Evolutionary conservation across 352 stramenopile genomes (phyloP), one percentile per base, ranked within the genome.

Genomic region (Halophytophthora polymorphica): DNA sequence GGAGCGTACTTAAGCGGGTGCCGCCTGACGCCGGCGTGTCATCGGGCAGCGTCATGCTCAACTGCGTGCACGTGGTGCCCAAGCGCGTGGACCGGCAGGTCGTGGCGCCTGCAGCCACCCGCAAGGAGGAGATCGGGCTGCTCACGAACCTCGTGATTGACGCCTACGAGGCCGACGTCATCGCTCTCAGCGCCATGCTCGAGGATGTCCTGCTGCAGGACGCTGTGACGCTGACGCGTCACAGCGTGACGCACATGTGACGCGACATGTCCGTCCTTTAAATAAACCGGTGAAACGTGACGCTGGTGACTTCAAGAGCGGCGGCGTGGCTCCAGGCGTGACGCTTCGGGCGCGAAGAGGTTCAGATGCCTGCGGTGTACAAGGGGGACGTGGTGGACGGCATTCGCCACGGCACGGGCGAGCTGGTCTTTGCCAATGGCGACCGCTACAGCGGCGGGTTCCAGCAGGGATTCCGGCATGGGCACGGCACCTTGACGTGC

Each of bases 391-490:
- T 79, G 17, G 72, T 73, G 2, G 72, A 81, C 33, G 73, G 73
- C 28, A 70, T 88, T 22, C 73, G 77, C 8, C 71, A 88, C 14
- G 77, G 73, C 15, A 53, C 56, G 28, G 79, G 79, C 8, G 60
- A 62, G 44, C 51, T 90, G 4, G 61, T 66, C 28, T 90, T 90
- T 38, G 59, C 56, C 4, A 90, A 88, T 35, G 79, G 74, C 18
- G 79, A 90, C 44, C 59, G 53, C 29, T 90, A 87, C 53, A 71
- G 82, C 21, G 79, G 79, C n/a, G 61, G 65, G n/a, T 90, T 90
- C 44, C 33, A 44, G 1, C 53, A 78, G 22, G 79, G 79, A 3
- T 88, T 86, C 29, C 68, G 79, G 38, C 61, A 88, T 19, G 79
- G 79, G 3, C 56, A 49, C 25, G 79, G 79, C 3, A 29, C 75